Evolutionary conservation across 2,329 filamentous ascomycete genomes (phyloP), one percentile per base, ranked within the genome.

Genomic region (Phialocephala subalpina): DNA sequence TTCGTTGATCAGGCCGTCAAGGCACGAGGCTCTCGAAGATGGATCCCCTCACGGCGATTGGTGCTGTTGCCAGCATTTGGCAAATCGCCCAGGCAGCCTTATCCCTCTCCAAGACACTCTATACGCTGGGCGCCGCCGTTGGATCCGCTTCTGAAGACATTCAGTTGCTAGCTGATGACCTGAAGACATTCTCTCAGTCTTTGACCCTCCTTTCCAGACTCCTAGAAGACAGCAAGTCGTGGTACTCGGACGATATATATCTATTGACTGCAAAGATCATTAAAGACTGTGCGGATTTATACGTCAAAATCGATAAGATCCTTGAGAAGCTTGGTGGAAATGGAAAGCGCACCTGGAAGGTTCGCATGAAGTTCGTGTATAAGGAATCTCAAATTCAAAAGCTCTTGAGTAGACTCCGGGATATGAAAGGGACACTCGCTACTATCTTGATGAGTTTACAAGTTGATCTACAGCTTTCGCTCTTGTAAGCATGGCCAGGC

Each of bases 391-490:
- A 72, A 29, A 70, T 73, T 33, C 57, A 60, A 36, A 70, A 71
- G 49, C 53, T 73, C 29, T 57, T 72, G 63, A 68, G 60, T n/a
- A 61, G 69, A 20, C 45, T 70, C 9, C 45, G 65, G 29, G 64
- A 70, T 58, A 70, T 72, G 70, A 72, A 72, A 58, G 67, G 66
- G 6, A 71, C 69, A 7, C 56, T 72, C 29, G 68, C 67, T 18
- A 70, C 70, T 0, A 71, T 72, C 38, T 49, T 71, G 27, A 71
- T 72, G 70, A 71, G 65, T 56, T 57, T 72, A 14, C 69, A 71
- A 53, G 69, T 72, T 49, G 70, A 72, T 60, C 62, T 71, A 25
- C 69, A 71, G 35, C 53, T 72, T 12, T 72, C 70, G n/a, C 52
- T 71, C n/a, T 60, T 72, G 70, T 72, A 29, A 62, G 69, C 67